phyloP scores from a whole-genome alignment of 2,329 filamentous ascomycete species.

The Thielaviopsis populi region DNA sequence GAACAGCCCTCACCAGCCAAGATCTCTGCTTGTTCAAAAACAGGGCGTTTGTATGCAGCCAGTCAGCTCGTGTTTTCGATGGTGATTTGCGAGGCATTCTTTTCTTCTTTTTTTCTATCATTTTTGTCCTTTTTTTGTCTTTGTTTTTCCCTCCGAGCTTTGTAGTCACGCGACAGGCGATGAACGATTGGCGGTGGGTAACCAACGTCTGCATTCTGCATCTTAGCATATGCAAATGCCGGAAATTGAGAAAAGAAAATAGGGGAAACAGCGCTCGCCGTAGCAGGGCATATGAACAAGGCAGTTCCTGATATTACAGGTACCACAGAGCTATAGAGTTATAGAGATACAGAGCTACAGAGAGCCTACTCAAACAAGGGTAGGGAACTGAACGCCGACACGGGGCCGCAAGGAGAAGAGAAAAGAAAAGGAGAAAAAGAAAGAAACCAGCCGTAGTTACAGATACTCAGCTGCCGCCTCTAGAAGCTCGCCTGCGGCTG shows the following conservation, averaged over 20 bases:
- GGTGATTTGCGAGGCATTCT: not conserved
- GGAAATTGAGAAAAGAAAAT: not conserved
- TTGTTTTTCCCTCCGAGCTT: not conserved
- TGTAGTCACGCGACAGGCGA: not conserved
- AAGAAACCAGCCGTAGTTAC: too few species aligned
- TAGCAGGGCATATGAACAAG: not conserved
- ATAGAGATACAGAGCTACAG: too few species aligned
- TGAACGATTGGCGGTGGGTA: not conserved
- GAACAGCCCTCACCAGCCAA: not conserved
- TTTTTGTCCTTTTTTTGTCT: too few species aligned
- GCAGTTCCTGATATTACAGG: not conserved
- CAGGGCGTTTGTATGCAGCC: not conserved
- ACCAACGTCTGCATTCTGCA: not conserved
- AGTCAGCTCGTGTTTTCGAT: slow-evolving; percentile 4
- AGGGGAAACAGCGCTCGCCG: not conserved
- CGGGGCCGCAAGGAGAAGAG: not conserved
- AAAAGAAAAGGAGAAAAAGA: not conserved
- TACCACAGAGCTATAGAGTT: too few species aligned
- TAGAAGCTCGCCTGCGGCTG: not conserved
- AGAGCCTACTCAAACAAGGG: not conserved
- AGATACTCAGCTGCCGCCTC: not conserved
- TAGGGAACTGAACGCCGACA: not conserved
- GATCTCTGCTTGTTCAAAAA: not conserved
- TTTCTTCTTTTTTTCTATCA: not conserved
- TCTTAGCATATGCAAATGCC: not conserved